A percentile compares a stretch with the other conserved stretches of the same genome.
Evolutionary conservation across 2,329 filamentous ascomycete species (phyloP).

Genomic region (Neonectria punicea): DNA sequence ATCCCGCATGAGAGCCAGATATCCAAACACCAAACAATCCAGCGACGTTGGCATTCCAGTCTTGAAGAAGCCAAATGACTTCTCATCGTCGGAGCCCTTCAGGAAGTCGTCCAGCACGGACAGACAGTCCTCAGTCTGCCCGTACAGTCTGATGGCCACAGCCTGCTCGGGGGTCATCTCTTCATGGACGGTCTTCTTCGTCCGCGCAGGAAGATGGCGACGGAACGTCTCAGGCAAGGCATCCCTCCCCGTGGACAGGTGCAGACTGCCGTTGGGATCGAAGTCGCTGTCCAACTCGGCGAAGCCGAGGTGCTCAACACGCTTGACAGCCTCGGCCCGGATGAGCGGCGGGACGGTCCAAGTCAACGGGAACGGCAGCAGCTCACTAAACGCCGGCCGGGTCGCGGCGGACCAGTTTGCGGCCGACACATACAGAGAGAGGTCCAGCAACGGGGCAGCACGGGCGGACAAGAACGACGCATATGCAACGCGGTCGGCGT

Average conservation of each 20-base stretch:
- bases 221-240: constrained; percentile 54
- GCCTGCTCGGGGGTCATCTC: constrained; percentile 76
- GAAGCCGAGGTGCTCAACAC: constrained; percentile 77
- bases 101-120: constrained; percentile 73
- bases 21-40: constrained; percentile 85
- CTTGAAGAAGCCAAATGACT: constrained; percentile 47
- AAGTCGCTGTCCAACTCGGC: constrained; percentile 73
- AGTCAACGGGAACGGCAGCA: constrained; percentile 87
- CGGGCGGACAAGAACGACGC: constrained; percentile 78
- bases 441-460: constrained; percentile 81
- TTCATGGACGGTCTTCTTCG: constrained; percentile 68
- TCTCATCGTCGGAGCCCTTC: constrained; percentile 33
- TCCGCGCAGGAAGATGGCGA: constrained; percentile 50
- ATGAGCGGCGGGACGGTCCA: constrained; percentile 84
- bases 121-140: constrained; percentile 76
- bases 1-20: constrained; percentile 77
- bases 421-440: constrained; percentile 89
- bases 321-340: constrained; percentile 74
- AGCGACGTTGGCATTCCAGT: constrained; percentile 51
- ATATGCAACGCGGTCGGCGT: constrained; percentile 62
- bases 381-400: constrained; percentile 80
- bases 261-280: constrained; percentile 51
- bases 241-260: constrained; percentile 50
- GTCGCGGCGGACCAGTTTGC: constrained; percentile 85
- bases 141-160: constrained; percentile 79